Base-by-base conservation (phyloP, 441 rosid species). In the Bocquillonia castaneifolia region DNA sequence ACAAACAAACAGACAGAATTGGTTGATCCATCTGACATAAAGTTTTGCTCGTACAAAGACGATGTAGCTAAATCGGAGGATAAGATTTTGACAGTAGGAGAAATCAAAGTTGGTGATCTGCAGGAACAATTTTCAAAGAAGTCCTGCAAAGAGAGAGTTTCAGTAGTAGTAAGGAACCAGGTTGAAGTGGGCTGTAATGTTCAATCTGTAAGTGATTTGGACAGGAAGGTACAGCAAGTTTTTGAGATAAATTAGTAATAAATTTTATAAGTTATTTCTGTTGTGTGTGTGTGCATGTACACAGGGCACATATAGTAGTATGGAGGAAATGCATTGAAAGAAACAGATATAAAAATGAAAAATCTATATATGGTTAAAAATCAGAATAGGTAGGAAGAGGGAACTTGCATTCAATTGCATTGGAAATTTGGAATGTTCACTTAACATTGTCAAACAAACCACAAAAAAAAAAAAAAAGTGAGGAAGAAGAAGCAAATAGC, bases 71-170 rank as follows among this genome's bases (percentile, higher is more conserved):
- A 51, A 37, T 17, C 4, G 34, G 68, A 62, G 59, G 63, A 40
- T 65, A 31, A 37, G 20, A 64, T 55, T 15, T 47, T 32, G 26
- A 25, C 14, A 54, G 66, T 69, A 70, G 80, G 54, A 36, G 73
- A 72, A 50, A 78, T 67, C 13, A 50, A 63, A 77, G 80, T 61
- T 51, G 48, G 70, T 65, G 67, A 63, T 65, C 67, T 45, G 82
- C 75, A 67, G 82, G 84, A 81, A 69, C 80, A 82, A 64, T 55
- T 79, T 75, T 81, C 82, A 71, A 76, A 81, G 80, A 36, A 71
- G 63, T 78, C 82, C 78, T 72, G 80, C 47, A 61, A 66, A 68
- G 76, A 52, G 29, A 69, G 63, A 8, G 48, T 9, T 32, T 55
- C 53, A 25, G 66, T 31, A 32, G 68, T 66, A 60, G 75, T 59